These are phyloP conservation scores for Sisymbrium altissimum DNA, from an alignment of 345 rosid genomes.

Conservation along the genomic window DNA sequence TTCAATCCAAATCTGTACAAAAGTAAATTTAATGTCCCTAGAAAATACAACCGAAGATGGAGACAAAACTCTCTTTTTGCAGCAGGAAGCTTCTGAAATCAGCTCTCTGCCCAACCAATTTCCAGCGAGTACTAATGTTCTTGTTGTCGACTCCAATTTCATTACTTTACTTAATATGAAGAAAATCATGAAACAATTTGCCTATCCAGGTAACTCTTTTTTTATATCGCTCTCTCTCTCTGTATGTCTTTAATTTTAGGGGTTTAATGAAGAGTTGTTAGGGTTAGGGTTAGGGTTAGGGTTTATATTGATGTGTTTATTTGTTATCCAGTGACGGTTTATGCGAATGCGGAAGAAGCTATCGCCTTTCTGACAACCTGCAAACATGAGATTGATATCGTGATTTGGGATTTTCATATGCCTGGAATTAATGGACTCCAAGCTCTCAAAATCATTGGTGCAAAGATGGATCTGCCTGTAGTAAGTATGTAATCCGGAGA, in stretches of 20 bases:
- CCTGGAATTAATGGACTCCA: conserved; percentile 15
- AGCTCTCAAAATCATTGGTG: conserved; percentile 17
- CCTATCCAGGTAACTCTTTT: neutral
- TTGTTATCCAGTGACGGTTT: conserved; percentile 2
- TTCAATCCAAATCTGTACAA: neutral
- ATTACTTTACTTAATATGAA: neutral
- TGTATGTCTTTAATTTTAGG: neutral
- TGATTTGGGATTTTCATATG: conserved; percentile 31
- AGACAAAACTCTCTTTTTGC: neutral
- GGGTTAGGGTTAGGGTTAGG: conserved; percentile 7
- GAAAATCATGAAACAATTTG: neutral
- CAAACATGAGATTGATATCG: conserved; percentile 4
- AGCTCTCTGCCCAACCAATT: neutral
- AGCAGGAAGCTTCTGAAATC: neutral
- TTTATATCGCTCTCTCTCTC: neutral
- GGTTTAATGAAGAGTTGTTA: neutral
- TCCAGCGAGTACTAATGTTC: neutral
- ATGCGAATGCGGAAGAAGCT: neutral
- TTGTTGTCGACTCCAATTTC: conserved; percentile 1
- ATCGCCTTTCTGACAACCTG: neutral
- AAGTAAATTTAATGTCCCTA: neutral
- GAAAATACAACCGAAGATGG: neutral
- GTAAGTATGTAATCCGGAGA: conserved; percentile 7
- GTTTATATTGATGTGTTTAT: neutral
- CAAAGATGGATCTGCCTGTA: conserved; percentile 13